Evolutionary conservation across 2,329 filamentous ascomycete species (phyloP), one percentile per base, ranked within the genome.

Genomic region (Neoscytalidium dimidiatum): DNA sequence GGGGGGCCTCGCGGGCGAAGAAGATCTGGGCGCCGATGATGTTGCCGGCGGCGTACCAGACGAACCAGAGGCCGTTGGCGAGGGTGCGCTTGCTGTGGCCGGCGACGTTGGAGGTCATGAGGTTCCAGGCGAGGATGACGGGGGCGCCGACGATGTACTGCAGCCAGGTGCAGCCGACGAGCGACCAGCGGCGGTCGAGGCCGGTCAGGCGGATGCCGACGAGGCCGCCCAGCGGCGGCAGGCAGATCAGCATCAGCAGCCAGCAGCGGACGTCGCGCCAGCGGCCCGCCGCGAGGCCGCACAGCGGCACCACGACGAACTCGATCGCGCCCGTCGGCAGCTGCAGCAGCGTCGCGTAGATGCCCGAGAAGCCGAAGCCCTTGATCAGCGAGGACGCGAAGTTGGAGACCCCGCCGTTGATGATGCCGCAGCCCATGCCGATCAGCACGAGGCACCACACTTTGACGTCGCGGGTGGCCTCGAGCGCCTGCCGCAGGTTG

Each of bases 161-260:
- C 13, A 85, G 71, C 83, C 83, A 85, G 7, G 81, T 82, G 68
- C 83, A 84, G n/a, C 74, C 83, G 0, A 84, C 82, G 1, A 85
- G 77, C 1, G 79, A 80, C 74, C 82, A 78, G 62, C 79, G 80
- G 56, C 84, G 77, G 3, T 79, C 71, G 3, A 83, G 72, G 21
- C 72, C 69, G 17, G 83, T 84, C 29, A 82, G 79, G 1, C 81
- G 75, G 65, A 86, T 83, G 4, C 83, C 83, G 1, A 85, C 74
- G 0, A 85, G 76, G 0, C 83, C 83, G 1, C 74, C 82, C 11
- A 85, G 77, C 33, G 83, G 81, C 2, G 80, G 81, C 1, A 82
- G 70, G 58, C 77, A 79, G 11, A 79, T 79, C 0, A 81, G 71
- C 1, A 74, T 74, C 1, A 77, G 68, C 7, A 77, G 70, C 9